Base-by-base conservation (phyloP, 257 asterid genomes). In the Solanum okadae region DNA sequence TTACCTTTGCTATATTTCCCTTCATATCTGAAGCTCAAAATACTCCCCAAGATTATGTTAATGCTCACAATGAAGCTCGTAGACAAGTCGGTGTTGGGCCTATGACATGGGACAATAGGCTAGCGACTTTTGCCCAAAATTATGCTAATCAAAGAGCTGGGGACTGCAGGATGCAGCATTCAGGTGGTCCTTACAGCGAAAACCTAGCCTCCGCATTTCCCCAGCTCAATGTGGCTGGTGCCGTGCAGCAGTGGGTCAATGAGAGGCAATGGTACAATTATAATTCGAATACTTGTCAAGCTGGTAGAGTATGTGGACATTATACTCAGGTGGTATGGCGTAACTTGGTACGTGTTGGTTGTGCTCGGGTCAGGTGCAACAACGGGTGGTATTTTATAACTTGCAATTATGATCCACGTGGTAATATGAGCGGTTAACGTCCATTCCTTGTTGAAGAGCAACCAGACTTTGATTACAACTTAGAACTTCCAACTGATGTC, bases 1-100 rank as follows among this genome's bases (percentile, higher is more conserved):
- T 76, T 76, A 76, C 83, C 56, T 76, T 76, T 38, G 56, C 56
- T 12, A 11, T 76, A 76, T 77, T 52, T 35, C 84, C 77, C 25
- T 20, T 89, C 10, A 6, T 7, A 33, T 88, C 90, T 2, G 42
- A 75, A 35, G 94, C 86, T 10, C 94, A 92, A 88, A 89, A 90
- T 75, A 52, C 92, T 6, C 92, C 63, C 3, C 91, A 89, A 72
- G 95, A 93, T 87, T 92, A 38, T 87, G 83, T 94, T 1, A 8
- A 73, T 3, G 88, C 90, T 20, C 98, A 94, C 87, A 94, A 94
- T 67, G 84, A 65, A 1, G 95, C 93, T 8, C 94, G 94, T 0
- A 87, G 87, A 2, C 85, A 37, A 9, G 95, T 93, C 4, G 87
- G 93, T 4, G 93, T 91, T 1, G 91, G 91, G 0, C 90, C 91